Base-by-base conservation (phyloP, 2,329 filamentous ascomycete genomes). In the Apiospora arundinis region DNA sequence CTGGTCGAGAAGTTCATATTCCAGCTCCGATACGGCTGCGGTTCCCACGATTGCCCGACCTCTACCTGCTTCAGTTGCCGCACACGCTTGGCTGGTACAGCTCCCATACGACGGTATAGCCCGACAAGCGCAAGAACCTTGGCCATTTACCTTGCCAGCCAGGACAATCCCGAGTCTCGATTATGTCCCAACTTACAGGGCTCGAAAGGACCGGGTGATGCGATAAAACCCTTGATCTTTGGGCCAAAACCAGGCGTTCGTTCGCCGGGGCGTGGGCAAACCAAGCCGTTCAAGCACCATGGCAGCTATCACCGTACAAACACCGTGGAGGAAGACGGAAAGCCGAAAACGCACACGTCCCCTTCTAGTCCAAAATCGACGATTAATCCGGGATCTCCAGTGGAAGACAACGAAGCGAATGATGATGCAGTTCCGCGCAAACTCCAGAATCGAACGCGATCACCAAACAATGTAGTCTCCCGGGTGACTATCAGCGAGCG, bases 1-100 rank as follows among this genome's bases (percentile, higher is more conserved):
- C 81, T 94, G 21, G 89, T 94, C 18, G 90, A 92, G 77, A 90
- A 87, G 91, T 97, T 93, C 78, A 90, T 95, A 68, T 85, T 89
- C 45, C 95, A 97, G 82, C 89, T 97, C n/a, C 90, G 94, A 71
- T 88, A 93, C 74, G 95, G 95, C 74, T 97, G 95, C 79, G 90
- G 89, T 73, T 89, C 88, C 74, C 83, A 86, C 69, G 84, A 86
- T 69, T 97, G 95, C 82, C 86, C 85, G 46, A 95, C 91, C 1
- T 83, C 93, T 18, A 95, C 93, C 18, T 97, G 95, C 83, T 92
- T 95, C 78, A 94, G 91, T 73, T 94, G 90, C 79, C 90, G 93
- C 70, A 92, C 89, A 80, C 89, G 92, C 74, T 83, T 91, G 52
- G 88, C 90, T 37, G 89, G 88, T 45, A 89, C 90, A 74, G 88